Base-by-base conservation (phyloP, 1,284 basidiomycete genomes). In the Trichosporon sp. region DNA sequence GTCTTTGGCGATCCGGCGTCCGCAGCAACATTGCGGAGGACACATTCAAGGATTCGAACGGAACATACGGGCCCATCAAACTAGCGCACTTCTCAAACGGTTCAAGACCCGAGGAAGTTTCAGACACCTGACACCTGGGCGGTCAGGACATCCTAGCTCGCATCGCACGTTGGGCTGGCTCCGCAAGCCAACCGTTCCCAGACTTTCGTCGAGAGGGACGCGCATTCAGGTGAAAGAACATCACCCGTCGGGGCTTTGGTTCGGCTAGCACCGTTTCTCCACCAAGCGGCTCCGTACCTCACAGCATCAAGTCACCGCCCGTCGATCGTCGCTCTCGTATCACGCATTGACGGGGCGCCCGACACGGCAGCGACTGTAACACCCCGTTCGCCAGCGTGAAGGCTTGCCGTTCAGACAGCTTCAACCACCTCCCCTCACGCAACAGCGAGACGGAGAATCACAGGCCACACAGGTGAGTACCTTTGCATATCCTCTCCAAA, bases 41-140 rank as follows among this genome's bases (percentile, higher is more conserved):
- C 59, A 37, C 51, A 54, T 54, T 26, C 51, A 54, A 54, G 51
- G 51, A 54, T 19, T 26, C 51, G 51, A 54, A 54, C n/a, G 51
- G 19, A 54, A 19, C 51, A 26, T 37, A 35, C 31, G 7, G 38
- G 59, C 35, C 1, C 16, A 63, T 37, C 59, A 37, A 37, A 63
- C 32, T 63, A 37, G 59, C 59, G 59, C 59, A 63, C 32, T 59
- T 59, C 59, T 63, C 14, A n/a, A 7, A 35, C 32, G 5, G 32
- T 63, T 37, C 59, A 16, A 63, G 32, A 63, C 31, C 21, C 59
- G 32, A 31, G 19, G 54, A 26, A 56, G 54, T 59, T 59, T 59
- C 26, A 59, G 54, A 59, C 21, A 59, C 54, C 54, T 31, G 38
- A 40, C 38, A 59, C 26, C 31, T 31, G 31, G 54, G 54, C 43